Percentiles rank a stretch among this genome's conserved stretches.
Evolutionary conservation across 2,329 filamentous ascomycete genomes (phyloP).

Genomic region (Ascosphaera aggregata): DNA sequence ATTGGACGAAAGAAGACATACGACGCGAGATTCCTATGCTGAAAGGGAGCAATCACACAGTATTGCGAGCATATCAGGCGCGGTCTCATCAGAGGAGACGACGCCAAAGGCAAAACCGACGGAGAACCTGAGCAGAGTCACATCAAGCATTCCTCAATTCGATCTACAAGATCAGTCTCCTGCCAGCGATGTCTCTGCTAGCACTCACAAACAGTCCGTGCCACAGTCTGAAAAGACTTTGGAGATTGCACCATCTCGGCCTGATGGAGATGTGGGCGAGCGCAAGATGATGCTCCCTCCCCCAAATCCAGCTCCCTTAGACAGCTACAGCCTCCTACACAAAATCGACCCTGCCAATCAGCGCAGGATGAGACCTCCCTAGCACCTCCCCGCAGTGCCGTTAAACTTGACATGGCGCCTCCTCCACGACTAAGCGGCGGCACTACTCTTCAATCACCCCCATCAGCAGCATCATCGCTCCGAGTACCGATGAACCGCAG

Average conservation of each 20-base stretch:
- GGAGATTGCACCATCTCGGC: background rate
- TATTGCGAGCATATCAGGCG: background rate
- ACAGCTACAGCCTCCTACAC: slow-evolving; percentile 6
- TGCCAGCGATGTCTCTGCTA: no score
- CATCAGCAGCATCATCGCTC: slow-evolving; percentile 21
- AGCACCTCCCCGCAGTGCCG: background rate
- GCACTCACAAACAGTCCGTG: no score
- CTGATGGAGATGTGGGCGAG: background rate
- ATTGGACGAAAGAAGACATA: background rate
- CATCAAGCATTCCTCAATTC: slow-evolving; percentile 13
- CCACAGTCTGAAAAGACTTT: background rate
- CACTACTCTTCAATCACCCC: slow-evolving; percentile 17
- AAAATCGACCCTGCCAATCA: slow-evolving; percentile 4
- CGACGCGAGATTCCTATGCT: background rate
- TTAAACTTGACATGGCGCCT: slow-evolving; percentile 5
- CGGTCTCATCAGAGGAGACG: slow-evolving; percentile 6
- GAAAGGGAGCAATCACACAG: slow-evolving; percentile 1
- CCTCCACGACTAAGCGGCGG: slow-evolving; percentile 11
- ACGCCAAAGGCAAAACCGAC: slow-evolving; percentile 16
- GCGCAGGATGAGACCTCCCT: slow-evolving; percentile 1
- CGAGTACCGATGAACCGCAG: slow-evolving; percentile 14
- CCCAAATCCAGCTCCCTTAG: slow-evolving; percentile 8
- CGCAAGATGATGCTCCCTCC: background rate
- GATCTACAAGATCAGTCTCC: slow-evolving; percentile 10
- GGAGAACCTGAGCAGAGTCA: slow-evolving; percentile 4